Evolutionary conservation across 257 asterid species (phyloP), one percentile per base, ranked within the genome.

Genomic region (Thymus mandschuricus): DNA sequence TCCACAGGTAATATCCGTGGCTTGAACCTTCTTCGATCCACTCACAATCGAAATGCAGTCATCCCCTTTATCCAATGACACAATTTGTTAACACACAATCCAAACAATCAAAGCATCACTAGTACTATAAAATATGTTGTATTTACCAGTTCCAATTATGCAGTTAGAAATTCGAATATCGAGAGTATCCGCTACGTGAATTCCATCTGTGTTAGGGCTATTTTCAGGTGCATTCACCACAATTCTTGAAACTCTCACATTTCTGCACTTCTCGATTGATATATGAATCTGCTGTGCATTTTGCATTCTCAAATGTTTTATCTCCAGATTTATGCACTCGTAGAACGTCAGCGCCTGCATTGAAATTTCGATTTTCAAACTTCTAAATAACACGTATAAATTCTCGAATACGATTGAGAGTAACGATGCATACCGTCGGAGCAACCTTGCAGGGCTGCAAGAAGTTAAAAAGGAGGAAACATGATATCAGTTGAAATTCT

Each of bases 191-290:
- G 96, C 66, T 9, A 92, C 73, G 68, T 92, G 97, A 8, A 92
- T 90, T 51, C 97, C 98, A 77, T 92, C 98, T 1, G 98, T 92
- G 41, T 92, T 92, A 31, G 98, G 98, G 46, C 97, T 92, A 1
- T 49, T 52, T 60, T 66, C 86, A 0, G 97, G 97, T 15, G 96
- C 68, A 15, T 27, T 78, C 70, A 92, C 92, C n/a, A 21, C 72
- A 11, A 88, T 78, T 12, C 83, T 77, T 6, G 89, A 84, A 31
- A 82, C 95, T 7, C 70, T 50, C 9, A 88, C 95, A 75, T 78
- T 76, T n/a, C 6, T 28, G 63, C 97, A 90, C 70, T 13, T 57
- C 44, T 88, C 87, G 60, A 92, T 73, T 2, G 88, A 71, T 41
- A 90, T 4, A 72, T 92, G 95, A 30, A 92, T 88, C 77, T 90